A percentile compares a stretch with the other conserved stretches of the same genome.
Conservation (phyloP, 108 stramenopile species). For the Cylindrotheca fusiformis region DNA sequence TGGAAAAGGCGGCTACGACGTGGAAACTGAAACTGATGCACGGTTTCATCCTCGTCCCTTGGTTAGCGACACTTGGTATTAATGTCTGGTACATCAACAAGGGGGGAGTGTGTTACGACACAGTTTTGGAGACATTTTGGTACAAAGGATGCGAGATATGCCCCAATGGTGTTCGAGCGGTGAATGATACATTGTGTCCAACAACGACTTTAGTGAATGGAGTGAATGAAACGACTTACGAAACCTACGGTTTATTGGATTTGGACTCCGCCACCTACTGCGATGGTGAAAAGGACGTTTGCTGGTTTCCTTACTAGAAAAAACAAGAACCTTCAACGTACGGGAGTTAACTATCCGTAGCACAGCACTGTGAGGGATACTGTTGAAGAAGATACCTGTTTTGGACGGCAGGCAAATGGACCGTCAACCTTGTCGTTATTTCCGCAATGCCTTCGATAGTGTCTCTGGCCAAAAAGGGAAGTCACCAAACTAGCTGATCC, state of each 20-base stretch:
- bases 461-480: too few species aligned
- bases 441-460: too few species aligned
- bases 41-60: conserved; percentile 3
- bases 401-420: too few species aligned
- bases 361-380: too few species aligned
- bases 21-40: background rate
- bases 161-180: background rate
- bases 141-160: conserved; percentile 12
- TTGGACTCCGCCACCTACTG: background rate
- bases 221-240: background rate
- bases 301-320: background rate
- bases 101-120: conserved; percentile 12
- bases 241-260: background rate
- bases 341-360: too few species aligned
- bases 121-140: background rate
- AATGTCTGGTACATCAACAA: background rate
- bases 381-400: too few species aligned
- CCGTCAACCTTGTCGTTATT: too few species aligned
- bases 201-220: background rate
- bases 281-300: background rate
- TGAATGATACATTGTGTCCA: background rate
- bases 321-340: background rate
- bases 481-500: too few species aligned
- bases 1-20: background rate
- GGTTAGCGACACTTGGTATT: background rate